Conservation (phyloP, 108 stramenopile species). For the Bacterosira constricta region DNA sequence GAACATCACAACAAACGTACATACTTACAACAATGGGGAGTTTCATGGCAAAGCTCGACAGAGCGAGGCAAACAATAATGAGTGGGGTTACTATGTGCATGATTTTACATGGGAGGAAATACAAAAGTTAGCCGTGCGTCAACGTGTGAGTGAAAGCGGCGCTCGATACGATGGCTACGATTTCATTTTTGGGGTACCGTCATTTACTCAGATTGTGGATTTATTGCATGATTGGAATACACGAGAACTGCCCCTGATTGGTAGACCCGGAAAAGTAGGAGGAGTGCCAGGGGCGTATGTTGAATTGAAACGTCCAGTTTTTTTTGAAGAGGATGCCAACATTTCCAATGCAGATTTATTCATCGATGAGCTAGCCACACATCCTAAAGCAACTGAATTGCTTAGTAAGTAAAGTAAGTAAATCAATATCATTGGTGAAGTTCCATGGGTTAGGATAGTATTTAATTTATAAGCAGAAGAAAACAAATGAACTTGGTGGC, state of each 20-base stretch:
- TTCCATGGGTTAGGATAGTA: no score
- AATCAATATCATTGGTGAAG: no score
- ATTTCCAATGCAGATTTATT: constrained; percentile 42
- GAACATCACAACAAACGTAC: constrained; percentile 75
- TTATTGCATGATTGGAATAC: constrained; percentile 66
- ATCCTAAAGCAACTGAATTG: no score
- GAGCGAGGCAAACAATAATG: constrained; percentile 13
- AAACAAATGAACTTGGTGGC: no score
- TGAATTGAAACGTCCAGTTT: constrained; percentile 53
- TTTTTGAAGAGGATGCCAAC: constrained; percentile 33
- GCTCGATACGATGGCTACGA: constrained; percentile 52
- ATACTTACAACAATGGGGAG: constrained; percentile 26
- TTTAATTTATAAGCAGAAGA: no score
- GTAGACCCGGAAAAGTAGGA: constrained; percentile 11
- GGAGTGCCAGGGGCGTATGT: constrained; percentile 54
- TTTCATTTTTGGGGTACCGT: constrained; percentile 65
- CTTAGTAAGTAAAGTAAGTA: no score
- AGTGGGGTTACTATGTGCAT: constrained; percentile 59
- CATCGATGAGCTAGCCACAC: constrained; percentile 29
- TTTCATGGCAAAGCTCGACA: constrained; percentile 13
- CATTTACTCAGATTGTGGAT: constrained; percentile 64
- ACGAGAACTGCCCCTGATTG: constrained; percentile 30
- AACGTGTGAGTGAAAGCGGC: constrained; percentile 42
- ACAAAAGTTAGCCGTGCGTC: constrained; percentile 52
- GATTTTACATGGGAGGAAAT: constrained; percentile 76